Evolutionary conservation across 352 stramenopile species (phyloP).

Genomic region (Halophytophthora batemanensis): DNA sequence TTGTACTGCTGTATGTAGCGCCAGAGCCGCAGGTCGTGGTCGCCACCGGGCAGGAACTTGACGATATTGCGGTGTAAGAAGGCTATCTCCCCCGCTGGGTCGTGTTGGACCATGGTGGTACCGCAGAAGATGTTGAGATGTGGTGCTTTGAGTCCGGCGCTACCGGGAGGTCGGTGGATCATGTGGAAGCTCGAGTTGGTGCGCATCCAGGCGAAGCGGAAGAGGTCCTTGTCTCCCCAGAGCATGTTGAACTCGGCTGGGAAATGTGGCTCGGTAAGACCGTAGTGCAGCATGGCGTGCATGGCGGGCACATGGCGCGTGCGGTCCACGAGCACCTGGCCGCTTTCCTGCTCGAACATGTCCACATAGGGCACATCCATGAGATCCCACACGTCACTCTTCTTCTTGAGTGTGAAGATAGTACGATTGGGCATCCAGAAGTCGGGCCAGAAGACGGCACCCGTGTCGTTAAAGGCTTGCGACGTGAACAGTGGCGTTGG

Average conservation of each 20-base stretch:
- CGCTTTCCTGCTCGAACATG: slow-evolving; percentile 80
- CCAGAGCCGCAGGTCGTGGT: slow-evolving; percentile 38
- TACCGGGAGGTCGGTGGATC: slow-evolving; percentile 45
- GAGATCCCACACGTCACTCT: slow-evolving; percentile 63
- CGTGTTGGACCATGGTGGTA: slow-evolving; percentile 65
- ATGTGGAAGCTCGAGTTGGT: slow-evolving; percentile 69
- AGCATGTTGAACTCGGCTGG: slow-evolving; percentile 50
- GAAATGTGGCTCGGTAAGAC: slow-evolving; percentile 29
- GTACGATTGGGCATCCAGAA: slow-evolving; percentile 67
- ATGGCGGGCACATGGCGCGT: slow-evolving; percentile 37
- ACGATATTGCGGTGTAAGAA: slow-evolving; percentile 67
- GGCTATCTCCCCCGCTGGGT: slow-evolving; percentile 40
- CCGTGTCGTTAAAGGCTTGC: slow-evolving; percentile 34
- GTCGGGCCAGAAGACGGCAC: slow-evolving; percentile 80
- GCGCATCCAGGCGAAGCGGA: slow-evolving; percentile 76
- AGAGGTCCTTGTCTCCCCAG: slow-evolving; percentile 82
- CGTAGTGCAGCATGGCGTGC: slow-evolving; percentile 63
- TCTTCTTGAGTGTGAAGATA: slow-evolving; percentile 68
- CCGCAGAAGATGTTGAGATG: slow-evolving; percentile 63
- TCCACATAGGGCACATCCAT: slow-evolving; percentile 59
- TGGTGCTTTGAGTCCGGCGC: slow-evolving; percentile 33
- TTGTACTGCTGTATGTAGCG: slow-evolving; percentile 52
- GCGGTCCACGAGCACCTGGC: slow-evolving; percentile 67
- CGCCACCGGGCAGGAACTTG: slow-evolving; percentile 39
- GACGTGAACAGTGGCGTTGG: slow-evolving; percentile 66